Evolutionary conservation across 768 basidiomycete genomes (phyloP), one percentile per base, ranked within the genome.

Genomic region (Pulveroboletus sp.): DNA sequence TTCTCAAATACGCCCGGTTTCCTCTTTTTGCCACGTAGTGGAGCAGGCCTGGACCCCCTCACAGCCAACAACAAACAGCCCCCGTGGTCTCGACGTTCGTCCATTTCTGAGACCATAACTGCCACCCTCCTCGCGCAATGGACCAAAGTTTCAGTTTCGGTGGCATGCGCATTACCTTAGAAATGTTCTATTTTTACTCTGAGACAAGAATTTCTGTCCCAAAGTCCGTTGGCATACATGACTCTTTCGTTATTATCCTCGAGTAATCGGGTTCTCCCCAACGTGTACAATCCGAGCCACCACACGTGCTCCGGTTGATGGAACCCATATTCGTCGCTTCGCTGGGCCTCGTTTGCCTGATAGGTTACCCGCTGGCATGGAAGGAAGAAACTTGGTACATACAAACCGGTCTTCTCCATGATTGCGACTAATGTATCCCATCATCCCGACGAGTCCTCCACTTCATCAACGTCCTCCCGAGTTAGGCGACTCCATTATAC

Each of bases 391-490:
- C 42, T 23, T 38, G 49, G n/a, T 49, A 26, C 34, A n/a, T n/a
- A n/a, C n/a, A n/a, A n/a, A n/a, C n/a, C n/a, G n/a, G n/a, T n/a
- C n/a, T n/a, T n/a, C n/a, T n/a, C n/a, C n/a, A n/a, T n/a, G n/a
- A n/a, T n/a, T n/a, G n/a, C n/a, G 43, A 54, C 58, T 51, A 34
- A 7, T 26, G 6, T 45, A 47, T 53, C 46, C 22, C 19, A 12
- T n/a, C n/a, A n/a, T n/a, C n/a, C n/a, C n/a, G n/a, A n/a, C n/a
- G 17, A 17, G 5, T 24, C 14, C 37, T 31, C 56, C 55, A 42
- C 42, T 32, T 8, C 40, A 58, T 44, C 54, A 3, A 23, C 45
- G 7, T 36, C 29, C 24, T 43, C 29, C 37, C 22, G 12, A 7
- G n/a, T 22, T 16, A 13, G 20, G 1, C 17, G 11, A 20, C 16